Conservation (phyloP, 1,284 basidiomycete genomes). For the Tilletia caries region DNA sequence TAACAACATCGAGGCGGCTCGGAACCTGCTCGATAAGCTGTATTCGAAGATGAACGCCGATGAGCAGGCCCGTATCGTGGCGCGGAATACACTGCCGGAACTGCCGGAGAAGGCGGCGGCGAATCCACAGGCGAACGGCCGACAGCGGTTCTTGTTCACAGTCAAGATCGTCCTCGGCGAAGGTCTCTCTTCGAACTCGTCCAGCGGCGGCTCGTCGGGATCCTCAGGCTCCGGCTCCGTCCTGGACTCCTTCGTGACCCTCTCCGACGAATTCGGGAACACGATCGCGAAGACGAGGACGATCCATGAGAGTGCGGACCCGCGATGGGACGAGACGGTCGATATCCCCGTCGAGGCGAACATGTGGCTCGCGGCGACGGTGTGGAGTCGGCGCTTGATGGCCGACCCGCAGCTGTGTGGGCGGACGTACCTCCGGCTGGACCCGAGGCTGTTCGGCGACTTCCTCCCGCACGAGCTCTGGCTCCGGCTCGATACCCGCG, state of each 20-base stretch:
- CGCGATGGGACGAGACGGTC: conserved; percentile 96
- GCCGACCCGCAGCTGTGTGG: conserved; percentile 72
- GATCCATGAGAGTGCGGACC: conserved; percentile 83
- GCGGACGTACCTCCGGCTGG: conserved; percentile 84
- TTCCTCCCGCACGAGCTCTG: conserved; percentile 86
- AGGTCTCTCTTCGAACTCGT: conserved; percentile 23
- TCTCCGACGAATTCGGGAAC: conserved; percentile 82
- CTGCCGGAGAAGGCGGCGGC: conserved; percentile 54
- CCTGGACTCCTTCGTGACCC: conserved; percentile 82
- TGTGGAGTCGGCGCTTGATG: conserved; percentile 81
- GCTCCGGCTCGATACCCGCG: conserved; percentile 81
- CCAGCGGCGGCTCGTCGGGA: conserved; percentile 14
- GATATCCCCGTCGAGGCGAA: conserved; percentile 77
- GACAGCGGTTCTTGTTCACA: conserved; percentile 71
- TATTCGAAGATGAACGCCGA: conserved; percentile 89
- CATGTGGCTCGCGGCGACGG: conserved; percentile 92
- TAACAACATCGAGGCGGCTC: conserved; percentile 92
- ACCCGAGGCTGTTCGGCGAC: conserved; percentile 83
- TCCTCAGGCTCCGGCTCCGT: conserved; percentile 1
- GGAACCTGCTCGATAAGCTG: conserved; percentile 84
- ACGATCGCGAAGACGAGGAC: conserved; percentile 91
- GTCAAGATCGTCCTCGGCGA: conserved; percentile 76
- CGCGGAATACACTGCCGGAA: conserved; percentile 49
- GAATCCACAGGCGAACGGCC: background rate
- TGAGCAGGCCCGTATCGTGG: conserved; percentile 68